Base-by-base conservation (phyloP, 108 stramenopile species). In the Cylindrotheca fusiformis region DNA sequence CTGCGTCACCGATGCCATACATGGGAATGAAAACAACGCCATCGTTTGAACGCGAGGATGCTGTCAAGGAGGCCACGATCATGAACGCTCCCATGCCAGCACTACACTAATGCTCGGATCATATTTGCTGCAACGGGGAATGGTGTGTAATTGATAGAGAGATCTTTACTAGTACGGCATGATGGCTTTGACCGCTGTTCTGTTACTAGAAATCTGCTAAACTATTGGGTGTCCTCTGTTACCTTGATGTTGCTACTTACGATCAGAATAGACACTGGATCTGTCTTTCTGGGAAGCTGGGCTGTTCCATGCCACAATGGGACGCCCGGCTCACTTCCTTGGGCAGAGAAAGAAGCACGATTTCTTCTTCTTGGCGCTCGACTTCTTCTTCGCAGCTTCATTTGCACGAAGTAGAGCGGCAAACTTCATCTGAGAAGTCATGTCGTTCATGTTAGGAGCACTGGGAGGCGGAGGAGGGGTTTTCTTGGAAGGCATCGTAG, bases 1-100 rank as follows among this genome's bases (percentile, higher is more conserved):
- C 75, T 8, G 26, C 75, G 1, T 76, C 75, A 27, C 75, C 75
- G 19, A 32, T 76, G 63, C 75, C 75, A 3, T 69, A 65, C 52
- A 52, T 64, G 45, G 66, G 72, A 18, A 27, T 66, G 64, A 24
- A 24, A 28, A 45, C 44, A 17, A 57, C 47, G 28, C 48, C 67
- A 21, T 55, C 67, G 20, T 23, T 47, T 6, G 4, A 29, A 21
- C 20, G 26, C 21, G 22, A 30, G 14, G 36, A 41, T 10, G 36
- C 36, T 14, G 14, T 41, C 36, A 41, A 41, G 36, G 36, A 41
- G 6, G 36, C 10, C 10, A 14, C 36, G 6, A 10, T 41, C 10
- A 14, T 10, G 10, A 6, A 41, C 14, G 36, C 36, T 14, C 6
- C 6, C 6, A 41, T 41, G 36, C 36, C 36, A 41, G 14, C 6